A percentile compares a stretch with the other conserved stretches of the same genome.
Conservation (phyloP, 2,329 filamentous ascomycete genomes). For the Madurella fahalii region DNA sequence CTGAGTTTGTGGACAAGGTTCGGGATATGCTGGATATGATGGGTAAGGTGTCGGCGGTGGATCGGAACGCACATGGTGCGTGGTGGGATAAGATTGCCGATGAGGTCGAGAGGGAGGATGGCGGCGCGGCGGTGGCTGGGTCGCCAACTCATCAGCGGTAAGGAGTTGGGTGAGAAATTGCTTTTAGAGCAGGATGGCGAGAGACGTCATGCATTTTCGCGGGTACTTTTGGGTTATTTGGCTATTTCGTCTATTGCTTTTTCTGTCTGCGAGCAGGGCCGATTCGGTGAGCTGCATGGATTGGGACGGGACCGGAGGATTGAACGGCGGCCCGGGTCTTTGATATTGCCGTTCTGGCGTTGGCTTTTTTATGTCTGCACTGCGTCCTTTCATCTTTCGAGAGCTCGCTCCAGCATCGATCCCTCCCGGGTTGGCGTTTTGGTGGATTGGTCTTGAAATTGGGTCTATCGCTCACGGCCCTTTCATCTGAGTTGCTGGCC, state of each 20-base stretch:
- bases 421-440: no score
- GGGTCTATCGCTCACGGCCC: no score
- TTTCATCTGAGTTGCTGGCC: no score
- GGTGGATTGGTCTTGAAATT: no score
- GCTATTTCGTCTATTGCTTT: not conserved
- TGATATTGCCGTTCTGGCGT: not conserved
- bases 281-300: not conserved
- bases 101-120: slow-evolving; percentile 45
- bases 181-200: not conserved
- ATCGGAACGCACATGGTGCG: slow-evolving; percentile 61
- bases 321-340: not conserved
- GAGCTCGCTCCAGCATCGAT: no score
- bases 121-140: no score
- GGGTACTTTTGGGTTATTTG: not conserved
- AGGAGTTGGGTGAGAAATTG: not conserved
- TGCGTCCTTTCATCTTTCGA: no score
- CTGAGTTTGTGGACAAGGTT: slow-evolving; percentile 68
- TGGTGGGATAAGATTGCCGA: slow-evolving; percentile 68
- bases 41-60: slow-evolving; percentile 60
- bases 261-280: not conserved
- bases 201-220: not conserved
- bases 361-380: not conserved
- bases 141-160: no score
- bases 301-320: not conserved
- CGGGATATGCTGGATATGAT: slow-evolving; percentile 66